Base-by-base conservation (phyloP, 129 eudicot genomes). In the Ambrosia trifida region DNA sequence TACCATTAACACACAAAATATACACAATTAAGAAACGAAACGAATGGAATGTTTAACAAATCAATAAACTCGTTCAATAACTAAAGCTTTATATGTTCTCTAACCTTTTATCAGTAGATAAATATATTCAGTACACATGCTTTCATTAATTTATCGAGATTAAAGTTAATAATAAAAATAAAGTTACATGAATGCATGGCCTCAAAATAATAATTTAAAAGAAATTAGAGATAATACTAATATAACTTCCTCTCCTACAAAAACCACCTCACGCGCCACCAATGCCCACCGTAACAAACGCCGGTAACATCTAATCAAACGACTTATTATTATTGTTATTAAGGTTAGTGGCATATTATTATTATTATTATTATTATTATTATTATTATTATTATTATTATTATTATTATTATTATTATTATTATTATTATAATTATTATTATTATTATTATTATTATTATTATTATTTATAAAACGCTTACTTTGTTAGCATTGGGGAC, bases 401-500 rank as follows among this genome's bases (percentile, higher is more conserved):
- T 52, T 62, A 52, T 6, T 5, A 11, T 68, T 73, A 62, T 3
- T 0, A 64, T n/a, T 18, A 40, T 31, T 38, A 12, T 24, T 24
- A 24, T 24, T 24, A 24, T n/a, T n/a, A n/a, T n/a, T n/a, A 67
- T 31, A 24, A 40, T 31, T 38, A 12, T 24, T 24, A 24, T 24
- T 24, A 24, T n/a, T n/a, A n/a, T n/a, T n/a, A 67, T 14, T 3
- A 2, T 9, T 2, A 51, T 52, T 62, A 52, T 6, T 5, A 11
- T 68, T 73, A 62, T 3, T 0, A 64, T 53, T 32, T 3, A n/a
- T 12, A 57, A 51, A 52, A 30, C 51, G 63, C 50, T 76, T 78
- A 87, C 95, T 86, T 90, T 90, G 56, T 90, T 90, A 14, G 95
- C 91, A 77, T 90, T 90, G 11, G 97, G 96, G 43, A 89, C 94